Base-by-base conservation (phyloP, 345 rosid species). In the Pistacia vera region DNA sequence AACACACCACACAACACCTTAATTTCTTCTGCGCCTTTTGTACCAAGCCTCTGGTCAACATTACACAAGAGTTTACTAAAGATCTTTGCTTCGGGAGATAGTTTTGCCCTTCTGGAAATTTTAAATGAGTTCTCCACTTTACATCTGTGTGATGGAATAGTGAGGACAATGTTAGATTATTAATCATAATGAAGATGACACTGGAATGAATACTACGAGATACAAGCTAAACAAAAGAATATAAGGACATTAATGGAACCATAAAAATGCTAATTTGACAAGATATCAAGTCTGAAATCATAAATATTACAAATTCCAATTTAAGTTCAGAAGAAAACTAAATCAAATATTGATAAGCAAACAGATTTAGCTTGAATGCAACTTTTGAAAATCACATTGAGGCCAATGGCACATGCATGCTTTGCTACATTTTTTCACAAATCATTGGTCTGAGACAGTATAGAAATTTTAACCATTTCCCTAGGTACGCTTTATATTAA, bases 61-160 rank as follows among this genome's bases (percentile, higher is more conserved):
- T 93, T 96, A 77, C 99, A 96, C 71, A 93, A 87, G 63, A 95
- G 97, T 80, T 85, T 92, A 84, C 91, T 88, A 38, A 92, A 96
- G 88, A 77, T 96, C 98, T 86, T 91, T 93, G 98, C 98, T 71
- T 91, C 97, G 14, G 88, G 83, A 76, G 99, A 91, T 77, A 96
- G 81, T 82, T 85, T 96, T 78, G 92, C 99, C 85, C 99, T 83
- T 96, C 99, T 0, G 98, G 99, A 76, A 96, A 96, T 79, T 96
- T 96, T 71, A 96, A 85, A 81, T 92, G 97, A 59, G 93, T 92
- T 86, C 92, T 91, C 99, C 99, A 96, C 65, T 96, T 93, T 69
- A 96, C 99, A 96, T 96, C 98, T 96, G 88, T 80, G 82, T 16
- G 68, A 69, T 33, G 59, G 41, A 64, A 30, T 67, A 79, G 48